Base-by-base conservation (phyloP, 2,329 filamentous ascomycete genomes). In the Aspergillus sp. region DNA sequence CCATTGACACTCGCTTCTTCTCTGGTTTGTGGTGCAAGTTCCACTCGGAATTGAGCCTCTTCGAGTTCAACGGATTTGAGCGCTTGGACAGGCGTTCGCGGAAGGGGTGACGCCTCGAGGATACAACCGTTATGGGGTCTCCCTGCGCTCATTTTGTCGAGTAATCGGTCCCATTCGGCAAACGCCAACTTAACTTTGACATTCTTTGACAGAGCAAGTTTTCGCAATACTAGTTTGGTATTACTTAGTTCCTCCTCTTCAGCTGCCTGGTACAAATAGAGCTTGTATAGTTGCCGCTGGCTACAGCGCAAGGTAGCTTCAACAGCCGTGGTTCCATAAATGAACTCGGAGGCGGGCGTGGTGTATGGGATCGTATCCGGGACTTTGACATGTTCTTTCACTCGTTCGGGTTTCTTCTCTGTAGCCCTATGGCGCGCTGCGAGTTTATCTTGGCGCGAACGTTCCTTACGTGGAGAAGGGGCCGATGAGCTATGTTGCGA, bases 61-160 rank as follows among this genome's bases (percentile, higher is more conserved):
- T 77, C 52, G 66, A 79, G 68, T 27, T 81, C 72, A 4, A 86
- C 70, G 2, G 73, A 60, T 0, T 82, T 81, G 4, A 96, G 77
- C 15, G 81, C 77, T 31, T 77, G 80, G 44, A 93, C 78, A 0
- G 90, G 91, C 2, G 86, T 77, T 63, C 88, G 86, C 0, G 92
- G 91, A 1, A 98, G 75, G 1, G 90, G 90, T 0, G 92, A 96
- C 14, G 90, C 86, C 75, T 99, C 95, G 3, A 99, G 83, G 15
- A 98, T 81, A 65, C 89, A 88, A 47, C 93, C 93, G 69, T 98
- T 97, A 75, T 99, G 93, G 35, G 93, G 91, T 41, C 95, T 84
- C 1, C 88, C 87, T 56, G 81, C 84, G 63, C 90, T 90, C 85
- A 96, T 90, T 75, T 90, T 93, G 74, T 96, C 88, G 77, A 99